Base-by-base conservation (phyloP, 2,329 filamentous ascomycete genomes). In the Magnaporthales sp. region DNA sequence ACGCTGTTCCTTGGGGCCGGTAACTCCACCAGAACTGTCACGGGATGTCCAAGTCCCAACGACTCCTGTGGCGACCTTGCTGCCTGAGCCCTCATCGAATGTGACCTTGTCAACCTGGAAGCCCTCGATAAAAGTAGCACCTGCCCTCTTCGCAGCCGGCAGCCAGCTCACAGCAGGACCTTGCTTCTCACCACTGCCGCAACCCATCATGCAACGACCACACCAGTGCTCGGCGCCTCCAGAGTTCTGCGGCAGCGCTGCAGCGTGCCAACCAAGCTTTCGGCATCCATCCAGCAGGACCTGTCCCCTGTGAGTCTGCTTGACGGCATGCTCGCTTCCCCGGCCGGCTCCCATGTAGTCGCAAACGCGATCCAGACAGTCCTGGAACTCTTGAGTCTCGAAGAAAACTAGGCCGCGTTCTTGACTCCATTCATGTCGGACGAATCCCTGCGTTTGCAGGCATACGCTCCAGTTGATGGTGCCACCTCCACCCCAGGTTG, bases 81-180 rank as follows among this genome's bases (percentile, higher is more conserved):
- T 2, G 62, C 29, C 2, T 8, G 78, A 79, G 0, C 75, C 75
- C 11, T 73, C 75, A 4, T 74, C 73, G 74, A 96, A 96, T 0
- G 91, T 70, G 19, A 97, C 81, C 68, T 84, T 84, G 13, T 91
- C 85, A 0, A 88, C 91, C 24, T 87, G 77, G 72, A 95, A 92
- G 0, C 93, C 93, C 79, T 97, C 92, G 67, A 96, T 85, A 74
- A 97, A 97, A 69, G 84, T 81, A 0, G 93, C 91, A 0, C 93
- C 93, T 0, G 90, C 87, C 65, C 83, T 83, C 0, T 89, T 90
- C 2, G 94, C 93, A 71, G 93, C 91, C 0, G 91, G 91, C 15
- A 97, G 80, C 82, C 88, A 97, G 7, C 86, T 87, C 27, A 91
- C 87, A 0, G 86, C 84, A 0, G 93, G 91, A 0, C 93, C 92